phyloP scores from a whole-genome alignment of 805 yeast genomes.

The Cyberlindnera galapagoensis region DNA sequence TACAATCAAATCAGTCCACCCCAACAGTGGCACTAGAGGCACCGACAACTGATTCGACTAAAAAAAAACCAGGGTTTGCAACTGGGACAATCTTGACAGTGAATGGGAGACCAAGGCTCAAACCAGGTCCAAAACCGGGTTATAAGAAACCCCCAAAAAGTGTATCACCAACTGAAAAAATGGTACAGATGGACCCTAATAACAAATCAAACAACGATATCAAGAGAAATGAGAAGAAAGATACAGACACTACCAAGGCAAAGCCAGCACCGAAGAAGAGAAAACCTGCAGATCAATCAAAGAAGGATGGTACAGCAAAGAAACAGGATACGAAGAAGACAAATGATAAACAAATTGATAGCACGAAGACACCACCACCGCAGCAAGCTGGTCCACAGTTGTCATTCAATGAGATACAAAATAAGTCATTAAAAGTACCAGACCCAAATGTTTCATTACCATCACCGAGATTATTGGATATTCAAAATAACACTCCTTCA shows the following conservation, averaged over 20 bases:
- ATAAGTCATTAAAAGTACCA: conserved; percentile 17
- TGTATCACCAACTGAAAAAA: no score
- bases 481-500: conserved; percentile 2
- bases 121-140: no score
- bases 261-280: conserved; percentile 1
- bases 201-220: not conserved
- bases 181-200: no score
- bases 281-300: conserved; percentile 1
- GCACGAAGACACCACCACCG: no score
- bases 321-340: conserved; percentile 4
- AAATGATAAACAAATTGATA: no score
- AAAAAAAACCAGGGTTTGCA: no score
- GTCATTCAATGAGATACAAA: conserved; percentile 16
- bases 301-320: conserved; percentile 2
- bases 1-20: no score
- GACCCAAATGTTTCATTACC: conserved; percentile 15
- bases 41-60: not conserved
- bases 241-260: not conserved
- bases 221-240: conserved; percentile 1
- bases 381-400: conserved; percentile 1
- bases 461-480: conserved; percentile 17
- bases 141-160: no score
- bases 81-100: no score
- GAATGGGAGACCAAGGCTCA: no score
- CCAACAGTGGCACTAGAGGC: no score